Base-by-base conservation (phyloP, 208 protist species). In the Naegleria gruberi region DNA sequence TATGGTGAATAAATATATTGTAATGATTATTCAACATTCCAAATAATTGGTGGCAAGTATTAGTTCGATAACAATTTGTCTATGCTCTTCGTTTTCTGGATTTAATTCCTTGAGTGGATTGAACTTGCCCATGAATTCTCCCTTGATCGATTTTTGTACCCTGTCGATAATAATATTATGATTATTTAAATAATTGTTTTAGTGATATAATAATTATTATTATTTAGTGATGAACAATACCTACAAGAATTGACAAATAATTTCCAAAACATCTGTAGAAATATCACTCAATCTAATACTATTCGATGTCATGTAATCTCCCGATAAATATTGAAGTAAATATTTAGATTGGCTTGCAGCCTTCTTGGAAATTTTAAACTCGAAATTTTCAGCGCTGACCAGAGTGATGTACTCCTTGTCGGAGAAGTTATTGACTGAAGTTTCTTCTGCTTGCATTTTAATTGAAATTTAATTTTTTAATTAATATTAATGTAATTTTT, bases 1-100 rank as follows among this genome's bases (percentile, higher is more conserved):
- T 19, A 55, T 55, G n/a, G n/a, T n/a, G n/a, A n/a, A n/a, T n/a
- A n/a, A n/a, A n/a, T n/a, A n/a, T n/a, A n/a, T n/a, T n/a, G n/a
- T n/a, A n/a, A n/a, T n/a, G n/a, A n/a, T n/a, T n/a, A 81, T 30
- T 86, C 37, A 89, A 46, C 87, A 89, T 12, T 89, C 87, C 40
- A 89, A 34, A 40, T 89, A 89, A 82, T 89, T 89, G 17, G 42
- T 10, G 2, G 87, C 87, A 4, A 89, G 87, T 30, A 89, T 4
- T 15, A 89, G n/a, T 15, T 89, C 87, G 5, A 89, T 47, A 2
- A 65, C 87, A 23, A 82, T n/a, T 19, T 89, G 17, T n/a, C 87
- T 8, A 82, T 89, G 30, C 17, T 65, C 87, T 46, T 51, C 43
- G 23, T 89, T 89, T 23, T 23, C 8, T 7, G 87, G 87, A 46